Base-by-base conservation (phyloP, 495 filamentous ascomycete genomes). In the Alectoria sarmentosa region DNA sequence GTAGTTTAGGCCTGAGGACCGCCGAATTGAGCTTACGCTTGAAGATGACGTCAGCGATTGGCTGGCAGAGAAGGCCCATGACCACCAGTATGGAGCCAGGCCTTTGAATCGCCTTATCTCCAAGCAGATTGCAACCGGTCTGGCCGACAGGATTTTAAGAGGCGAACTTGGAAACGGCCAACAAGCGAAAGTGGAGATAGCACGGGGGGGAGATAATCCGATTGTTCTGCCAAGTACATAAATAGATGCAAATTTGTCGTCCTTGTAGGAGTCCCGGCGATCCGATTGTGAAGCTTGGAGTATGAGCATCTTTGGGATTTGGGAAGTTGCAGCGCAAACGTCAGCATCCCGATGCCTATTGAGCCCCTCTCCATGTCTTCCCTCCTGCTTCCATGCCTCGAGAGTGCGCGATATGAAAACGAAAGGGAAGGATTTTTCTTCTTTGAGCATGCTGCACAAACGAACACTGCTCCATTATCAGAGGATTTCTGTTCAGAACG, bases 131-230 rank as follows among this genome's bases (percentile, higher is more conserved):
- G 89, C 90, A 58, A 96, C 96, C 76, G 81, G 84, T 8, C 79
- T 98, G 36, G 94, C 95, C 0, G 91, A 95, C 67, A 88, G 86
- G 79, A 92, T 98, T 68, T 96, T 97, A 64, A 80, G 90, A 44
- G 94, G 94, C 15, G 80, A 92, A 72, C 76, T 98, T 42, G 87
- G 84, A 72, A 81, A 74, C 39, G 93, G 90, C 2, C 88, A 96
- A 67, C 78, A 75, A 9, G 92, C 89, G 21, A 76, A 77, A 44
- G 89, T 95, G 6, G 78, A 76, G 42, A 79, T 96, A 44, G 87
- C 82, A 60, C 77, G 79, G 30, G 80, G 79, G 48, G 77, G 78
- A 42, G 73, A 77, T 23, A 81, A 80, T 9, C 64, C 90, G 65
- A 77, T 78, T 13, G 74, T 84, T 46, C 58, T 68, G 38, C 66